Evolutionary conservation across 768 basidiomycete species (phyloP), one percentile per base, ranked within the genome.

Genomic region (Hortiboletus campestris): DNA sequence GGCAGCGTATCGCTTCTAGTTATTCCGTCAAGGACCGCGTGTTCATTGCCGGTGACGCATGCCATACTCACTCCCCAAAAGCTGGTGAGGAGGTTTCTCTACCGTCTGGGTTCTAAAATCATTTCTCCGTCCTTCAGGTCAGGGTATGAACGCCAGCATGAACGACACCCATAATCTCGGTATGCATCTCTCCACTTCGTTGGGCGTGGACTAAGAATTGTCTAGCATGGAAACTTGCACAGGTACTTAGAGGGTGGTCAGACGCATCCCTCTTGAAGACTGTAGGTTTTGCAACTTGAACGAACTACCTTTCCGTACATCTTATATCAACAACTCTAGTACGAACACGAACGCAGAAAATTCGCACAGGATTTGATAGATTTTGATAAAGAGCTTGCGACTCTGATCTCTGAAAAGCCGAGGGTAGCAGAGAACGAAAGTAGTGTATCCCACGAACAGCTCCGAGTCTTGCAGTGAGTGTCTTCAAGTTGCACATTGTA

Each of bases 371-470:
- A 87, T 55, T 76, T 90, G 51, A 89, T 89, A 56, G 60, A 78
- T 46, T 88, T 86, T 59, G 88, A 89, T 69, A 81, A 80, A 60
- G 67, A 84, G 58, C 84, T 82, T 57, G 77, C 85, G 9, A 74
- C 76, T 16, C 71, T 88, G n/a, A 88, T 88, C 67, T 88, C 86
- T 19, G 81, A 81, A 36, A 86, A 85, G 66, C 84, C 86, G 5
- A 74, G 76, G 32, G 83, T 81, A 5, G 70, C 72, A 35, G 67
- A 66, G n/a, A 69, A 76, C 47, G 64, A 60, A 49, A 70, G 69
- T 16, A 75, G 76, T 20, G 44, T 67, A 34, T 63, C 61, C 5
- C 70, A 75, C 20, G 71, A 70, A 25, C 45, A 76, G 35, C 78
- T 78, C 61, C n/a, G n/a, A n/a, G n/a, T n/a, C n/a, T 53, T 77